Conservation (phyloP, 805 yeast species). For the Candida incommunis region DNA sequence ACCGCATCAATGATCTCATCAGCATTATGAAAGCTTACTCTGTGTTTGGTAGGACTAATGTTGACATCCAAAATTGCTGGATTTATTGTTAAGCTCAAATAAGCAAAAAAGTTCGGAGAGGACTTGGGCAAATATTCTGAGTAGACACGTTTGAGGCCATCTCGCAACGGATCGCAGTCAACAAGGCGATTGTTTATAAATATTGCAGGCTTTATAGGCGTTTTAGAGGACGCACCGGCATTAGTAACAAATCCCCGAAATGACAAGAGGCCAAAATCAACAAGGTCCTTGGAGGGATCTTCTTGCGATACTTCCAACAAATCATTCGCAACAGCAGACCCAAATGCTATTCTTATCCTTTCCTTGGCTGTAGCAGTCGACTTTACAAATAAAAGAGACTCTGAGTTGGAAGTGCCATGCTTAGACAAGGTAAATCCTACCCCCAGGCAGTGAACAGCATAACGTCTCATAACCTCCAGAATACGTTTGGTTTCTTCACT, state of each 20-base stretch:
- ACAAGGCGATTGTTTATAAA: constrained; percentile 82
- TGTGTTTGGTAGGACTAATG: constrained; percentile 90
- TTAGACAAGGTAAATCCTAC: constrained; percentile 74
- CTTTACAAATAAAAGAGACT: constrained; percentile 49
- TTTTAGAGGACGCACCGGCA: constrained; percentile 57
- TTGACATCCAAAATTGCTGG: constrained; percentile 79
- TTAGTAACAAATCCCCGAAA: constrained; percentile 54
- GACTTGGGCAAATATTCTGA: constrained; percentile 66
- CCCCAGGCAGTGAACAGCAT: constrained; percentile 56
- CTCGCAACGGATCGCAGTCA: constrained; percentile 60
- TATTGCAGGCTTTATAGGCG: constrained; percentile 51
- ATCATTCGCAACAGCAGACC: constrained; percentile 52
- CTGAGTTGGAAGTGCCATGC: constrained; percentile 37
- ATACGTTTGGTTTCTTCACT: constrained; percentile 65
- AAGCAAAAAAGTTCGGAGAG: constrained; percentile 51
- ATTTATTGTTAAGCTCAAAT: constrained; percentile 50
- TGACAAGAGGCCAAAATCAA: constrained; percentile 32
- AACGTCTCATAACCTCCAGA: constrained; percentile 69
- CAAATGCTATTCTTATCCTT: constrained; percentile 60
- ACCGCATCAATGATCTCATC: constrained; percentile 67
- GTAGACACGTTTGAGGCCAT: constrained; percentile 52
- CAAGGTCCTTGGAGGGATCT: constrained; percentile 12
- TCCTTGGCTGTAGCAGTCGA: constrained; percentile 39
- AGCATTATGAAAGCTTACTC: constrained; percentile 74
- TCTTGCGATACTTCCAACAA: constrained; percentile 30